Evolutionary conservation across 2,329 filamentous ascomycete genomes (phyloP).

Genomic region (Alternaria brassicicola): DNA sequence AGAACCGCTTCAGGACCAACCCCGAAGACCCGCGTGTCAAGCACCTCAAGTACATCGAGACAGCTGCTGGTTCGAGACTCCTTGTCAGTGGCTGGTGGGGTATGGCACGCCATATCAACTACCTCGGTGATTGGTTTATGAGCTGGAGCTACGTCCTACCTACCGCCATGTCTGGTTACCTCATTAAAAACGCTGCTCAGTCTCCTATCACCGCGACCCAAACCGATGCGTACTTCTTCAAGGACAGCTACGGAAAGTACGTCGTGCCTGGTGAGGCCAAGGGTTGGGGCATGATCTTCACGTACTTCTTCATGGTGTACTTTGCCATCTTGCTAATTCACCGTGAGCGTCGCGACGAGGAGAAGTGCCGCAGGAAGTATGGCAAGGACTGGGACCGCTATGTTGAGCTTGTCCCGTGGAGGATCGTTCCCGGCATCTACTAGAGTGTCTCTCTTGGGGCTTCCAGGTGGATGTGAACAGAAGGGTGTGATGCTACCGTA

Average conservation of each 20-base stretch:
- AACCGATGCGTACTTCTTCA: conserved; percentile 60
- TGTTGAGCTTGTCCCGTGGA: conserved; percentile 78
- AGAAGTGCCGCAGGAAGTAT: conserved; percentile 90
- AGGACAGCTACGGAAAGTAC: conserved; percentile 65
- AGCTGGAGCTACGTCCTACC: conserved; percentile 89
- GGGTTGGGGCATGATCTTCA: conserved; percentile 86
- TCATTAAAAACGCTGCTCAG: conserved; percentile 61
- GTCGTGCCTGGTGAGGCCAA: conserved; percentile 74
- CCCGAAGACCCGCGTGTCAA: conserved; percentile 78
- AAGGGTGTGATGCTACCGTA: conserved; percentile 36
- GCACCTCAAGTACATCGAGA: conserved; percentile 86
- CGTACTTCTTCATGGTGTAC: conserved; percentile 94
- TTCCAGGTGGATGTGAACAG: background rate
- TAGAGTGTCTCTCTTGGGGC: conserved; percentile 47
- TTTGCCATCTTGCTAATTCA: conserved; percentile 87
- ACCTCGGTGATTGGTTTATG: conserved; percentile 94
- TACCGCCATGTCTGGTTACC: conserved; percentile 82
- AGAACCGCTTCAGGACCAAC: conserved; percentile 91
- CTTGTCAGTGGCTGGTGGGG: conserved; percentile 94
- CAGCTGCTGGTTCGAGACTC: conserved; percentile 78
- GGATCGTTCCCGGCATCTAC: conserved; percentile 86
- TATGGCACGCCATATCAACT: conserved; percentile 89
- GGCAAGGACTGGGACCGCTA: conserved; percentile 92
- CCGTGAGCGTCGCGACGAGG: conserved; percentile 84
- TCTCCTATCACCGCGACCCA: conserved; percentile 47